These are phyloP conservation scores for Mallotus nudiflorus DNA, from an alignment of 345 rosid species.

Conservation along the genomic window DNA sequence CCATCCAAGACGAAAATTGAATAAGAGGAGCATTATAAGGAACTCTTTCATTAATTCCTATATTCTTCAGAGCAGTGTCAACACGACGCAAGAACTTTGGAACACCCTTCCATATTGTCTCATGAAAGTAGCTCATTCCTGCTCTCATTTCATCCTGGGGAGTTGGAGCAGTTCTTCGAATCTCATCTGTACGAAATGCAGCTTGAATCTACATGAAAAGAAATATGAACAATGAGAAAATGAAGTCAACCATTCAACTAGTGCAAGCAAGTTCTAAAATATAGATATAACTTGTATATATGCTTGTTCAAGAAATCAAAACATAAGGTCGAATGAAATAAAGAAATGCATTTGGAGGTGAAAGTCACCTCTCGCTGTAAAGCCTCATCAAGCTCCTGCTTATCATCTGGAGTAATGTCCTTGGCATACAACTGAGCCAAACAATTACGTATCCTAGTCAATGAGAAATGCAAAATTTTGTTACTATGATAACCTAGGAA, in stretches of 20 bases:
- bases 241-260: neutral
- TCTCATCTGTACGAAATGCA: slow-evolving; percentile 99
- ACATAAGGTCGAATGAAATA: neutral
- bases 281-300: neutral
- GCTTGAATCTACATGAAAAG: slow-evolving; percentile 85
- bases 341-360: neutral
- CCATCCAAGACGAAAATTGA: slow-evolving; percentile 99
- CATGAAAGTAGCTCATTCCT: slow-evolving; percentile 99
- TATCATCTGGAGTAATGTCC: slow-evolving; percentile 95
- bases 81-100: slow-evolving; percentile 97
- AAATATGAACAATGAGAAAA: neutral
- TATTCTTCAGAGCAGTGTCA: slow-evolving; percentile 94
- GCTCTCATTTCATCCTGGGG: slow-evolving; percentile 99
- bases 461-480: neutral
- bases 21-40: slow-evolving; percentile 98
- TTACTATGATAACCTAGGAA: neutral
- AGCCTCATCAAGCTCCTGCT: slow-evolving; percentile 98
- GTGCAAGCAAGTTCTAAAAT: neutral
- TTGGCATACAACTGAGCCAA: slow-evolving; percentile 88
- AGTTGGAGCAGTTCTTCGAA: slow-evolving; percentile 93
- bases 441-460: slow-evolving; percentile 77
- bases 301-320: neutral
- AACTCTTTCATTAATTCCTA: slow-evolving; percentile 87
- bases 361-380: slow-evolving; percentile 78
- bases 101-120: slow-evolving; percentile 98